Evolutionary conservation across 1,139 yeast genomes (phyloP).

Genomic region (Yamadazyma friedrichii): DNA sequence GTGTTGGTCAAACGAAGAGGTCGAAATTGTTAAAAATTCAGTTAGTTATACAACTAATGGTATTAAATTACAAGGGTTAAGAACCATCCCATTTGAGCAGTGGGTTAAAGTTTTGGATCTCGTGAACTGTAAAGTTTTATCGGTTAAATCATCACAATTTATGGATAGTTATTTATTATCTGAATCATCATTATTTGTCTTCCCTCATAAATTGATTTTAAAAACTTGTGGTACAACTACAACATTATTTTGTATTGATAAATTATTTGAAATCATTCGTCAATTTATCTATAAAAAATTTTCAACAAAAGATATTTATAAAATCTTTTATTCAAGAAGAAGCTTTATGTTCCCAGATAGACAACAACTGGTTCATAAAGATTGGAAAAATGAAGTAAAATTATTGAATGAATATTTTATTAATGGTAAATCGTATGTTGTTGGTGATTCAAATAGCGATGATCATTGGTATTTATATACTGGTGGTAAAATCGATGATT

Average conservation of each 20-base stretch:
- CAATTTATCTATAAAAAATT: slow-evolving; percentile 16
- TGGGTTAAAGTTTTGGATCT: slow-evolving; percentile 77
- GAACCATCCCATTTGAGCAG: slow-evolving; percentile 60
- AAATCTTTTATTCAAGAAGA: slow-evolving; percentile 87
- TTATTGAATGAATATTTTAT: slow-evolving; percentile 64
- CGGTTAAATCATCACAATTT: slow-evolving; percentile 63
- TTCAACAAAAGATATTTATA: slow-evolving; percentile 45
- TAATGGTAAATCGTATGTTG: slow-evolving; percentile 69
- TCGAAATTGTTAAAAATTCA: slow-evolving; percentile 9
- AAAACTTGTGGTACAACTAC: slow-evolving; percentile 98
- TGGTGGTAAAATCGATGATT: slow-evolving; percentile 38
- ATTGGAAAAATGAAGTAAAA: slow-evolving; percentile 80
- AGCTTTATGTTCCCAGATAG: slow-evolving; percentile 89
- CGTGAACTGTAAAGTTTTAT: slow-evolving; percentile 85
- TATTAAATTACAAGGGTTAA: slow-evolving; percentile 44
- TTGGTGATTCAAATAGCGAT: slow-evolving; percentile 70
- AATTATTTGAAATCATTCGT: slow-evolving; percentile 48
- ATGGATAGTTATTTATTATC: slow-evolving; percentile 86
- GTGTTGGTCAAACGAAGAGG: slow-evolving; percentile 54
- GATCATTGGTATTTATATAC: slow-evolving; percentile 93
- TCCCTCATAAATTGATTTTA: slow-evolving; percentile 77
- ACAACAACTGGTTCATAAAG: slow-evolving; percentile 78
- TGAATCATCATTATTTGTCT: slow-evolving; percentile 89
- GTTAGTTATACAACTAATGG: slow-evolving; percentile 5
- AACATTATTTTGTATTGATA: slow-evolving; percentile 72